Percentiles rank a stretch among this genome's conserved stretches.
These are phyloP conservation scores for Melampsora larici-populina DNA, from an alignment of 1,284 basidiomycete genomes.

Conservation along the genomic window DNA sequence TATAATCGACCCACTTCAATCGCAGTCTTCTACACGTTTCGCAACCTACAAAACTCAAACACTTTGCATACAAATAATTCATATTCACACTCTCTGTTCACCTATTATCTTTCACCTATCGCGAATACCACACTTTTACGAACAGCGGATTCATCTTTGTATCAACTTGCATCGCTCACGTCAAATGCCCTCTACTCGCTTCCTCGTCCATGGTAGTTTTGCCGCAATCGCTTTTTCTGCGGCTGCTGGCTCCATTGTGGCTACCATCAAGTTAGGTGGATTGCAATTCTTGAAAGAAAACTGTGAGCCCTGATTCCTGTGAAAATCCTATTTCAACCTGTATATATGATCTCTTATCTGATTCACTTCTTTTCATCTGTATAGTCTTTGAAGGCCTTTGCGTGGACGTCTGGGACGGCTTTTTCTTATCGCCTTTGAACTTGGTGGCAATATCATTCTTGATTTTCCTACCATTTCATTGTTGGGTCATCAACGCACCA, in stretches of 20 bases:
- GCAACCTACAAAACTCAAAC: too few relatives aligned
- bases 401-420: conserved; percentile 33
- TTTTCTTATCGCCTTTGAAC: conserved; percentile 22
- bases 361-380: neutral
- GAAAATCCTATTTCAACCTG: neutral
- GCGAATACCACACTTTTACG: too few relatives aligned
- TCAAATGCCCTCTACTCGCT: neutral
- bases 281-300: conserved; percentile 24
- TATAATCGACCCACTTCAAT: too few relatives aligned
- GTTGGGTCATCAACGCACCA: neutral
- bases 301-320: neutral
- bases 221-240: conserved; percentile 8
- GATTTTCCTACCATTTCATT: conserved; percentile 17
- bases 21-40: too few relatives aligned
- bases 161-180: too few relatives aligned
- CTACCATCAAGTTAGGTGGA: conserved; percentile 11
- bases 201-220: conserved; percentile 13
- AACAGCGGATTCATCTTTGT: too few relatives aligned
- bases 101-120: too few relatives aligned
- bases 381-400: conserved; percentile 27
- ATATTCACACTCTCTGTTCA: too few relatives aligned
- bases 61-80: too few relatives aligned
- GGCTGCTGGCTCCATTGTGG: conserved; percentile 7
- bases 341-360: neutral
- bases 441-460: conserved; percentile 19